Conservation (phyloP, 768 basidiomycete species). For the Boletus edulis region DNA sequence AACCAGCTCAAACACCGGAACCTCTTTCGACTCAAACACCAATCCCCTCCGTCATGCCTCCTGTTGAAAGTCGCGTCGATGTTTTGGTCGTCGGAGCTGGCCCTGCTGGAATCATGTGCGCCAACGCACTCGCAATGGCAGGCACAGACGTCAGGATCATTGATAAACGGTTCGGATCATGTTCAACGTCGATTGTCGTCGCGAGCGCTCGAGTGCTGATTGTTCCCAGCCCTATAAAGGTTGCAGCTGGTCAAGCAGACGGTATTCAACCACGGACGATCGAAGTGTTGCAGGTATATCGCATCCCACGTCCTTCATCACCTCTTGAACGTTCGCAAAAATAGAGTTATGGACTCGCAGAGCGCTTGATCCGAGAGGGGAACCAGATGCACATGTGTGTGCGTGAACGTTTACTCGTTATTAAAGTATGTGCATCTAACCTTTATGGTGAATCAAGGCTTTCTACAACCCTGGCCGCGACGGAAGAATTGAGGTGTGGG, state of each 20-base stretch:
- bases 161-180: slow-evolving; percentile 39
- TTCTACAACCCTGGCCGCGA: slow-evolving; percentile 67
- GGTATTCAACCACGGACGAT: slow-evolving; percentile 55
- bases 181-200: background rate
- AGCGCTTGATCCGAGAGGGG: slow-evolving; percentile 59
- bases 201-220: background rate
- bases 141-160: slow-evolving; percentile 46
- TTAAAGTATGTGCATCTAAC: background rate
- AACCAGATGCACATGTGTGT: slow-evolving; percentile 72
- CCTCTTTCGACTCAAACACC: background rate
- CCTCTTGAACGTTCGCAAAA: background rate
- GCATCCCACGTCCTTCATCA: background rate
- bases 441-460: slow-evolving; percentile 41
- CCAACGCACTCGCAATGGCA: slow-evolving; percentile 47
- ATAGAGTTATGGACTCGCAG: slow-evolving; percentile 76
- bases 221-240: slow-evolving; percentile 35
- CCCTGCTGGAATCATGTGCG: slow-evolving; percentile 65
- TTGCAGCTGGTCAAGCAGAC: slow-evolving; percentile 51
- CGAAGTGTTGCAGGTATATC: slow-evolving; percentile 48
- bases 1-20: no score
- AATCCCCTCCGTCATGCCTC: slow-evolving; percentile 14
- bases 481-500: slow-evolving; percentile 60
- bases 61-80: slow-evolving; percentile 37
- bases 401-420: slow-evolving; percentile 19
- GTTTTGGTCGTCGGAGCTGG: slow-evolving; percentile 51